Percentiles rank a stretch among this genome's conserved stretches.
These are phyloP conservation scores for Fusarium pseudonygamai DNA, from an alignment of 2,329 filamentous ascomycete species.

Conservation along the genomic window DNA sequence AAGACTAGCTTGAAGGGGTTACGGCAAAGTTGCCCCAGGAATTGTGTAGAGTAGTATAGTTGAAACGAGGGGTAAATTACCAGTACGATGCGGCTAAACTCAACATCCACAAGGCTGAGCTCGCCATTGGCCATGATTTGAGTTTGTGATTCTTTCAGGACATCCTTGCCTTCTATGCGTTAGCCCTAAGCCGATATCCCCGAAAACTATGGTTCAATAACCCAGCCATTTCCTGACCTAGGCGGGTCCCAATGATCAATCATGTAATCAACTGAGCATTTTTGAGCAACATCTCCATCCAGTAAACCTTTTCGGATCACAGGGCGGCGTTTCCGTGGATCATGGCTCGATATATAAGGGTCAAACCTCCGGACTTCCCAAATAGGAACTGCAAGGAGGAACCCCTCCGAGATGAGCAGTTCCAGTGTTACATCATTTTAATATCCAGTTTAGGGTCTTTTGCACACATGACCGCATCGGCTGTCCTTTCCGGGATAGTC, in stretches of 20 bases:
- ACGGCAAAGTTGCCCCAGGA: not conserved
- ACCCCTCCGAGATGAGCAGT: conserved; percentile 30
- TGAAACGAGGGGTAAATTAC: not conserved
- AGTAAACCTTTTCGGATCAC: not conserved
- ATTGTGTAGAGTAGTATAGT: not conserved
- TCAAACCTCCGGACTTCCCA: conserved; percentile 17
- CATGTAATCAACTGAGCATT: not conserved
- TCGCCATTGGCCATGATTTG: not conserved
- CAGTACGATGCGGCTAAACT: not conserved
- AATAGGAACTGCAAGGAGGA: conserved; percentile 23
- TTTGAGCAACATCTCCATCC: not conserved
- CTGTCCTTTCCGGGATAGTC: not conserved
- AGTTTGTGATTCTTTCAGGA: not conserved
- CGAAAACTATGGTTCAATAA: not conserved
- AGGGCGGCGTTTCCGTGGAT: conserved; percentile 6
- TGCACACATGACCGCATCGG: conserved; percentile 5
- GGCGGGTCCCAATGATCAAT: not conserved
- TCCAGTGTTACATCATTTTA: conserved; percentile 13
- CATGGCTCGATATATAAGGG: conserved; percentile 1
- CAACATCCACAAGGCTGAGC: not conserved
- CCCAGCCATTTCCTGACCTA: not conserved
- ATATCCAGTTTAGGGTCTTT: not conserved
- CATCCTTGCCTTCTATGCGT: not conserved
- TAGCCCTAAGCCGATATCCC: not conserved
- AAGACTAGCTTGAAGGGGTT: not conserved